phyloP scores from a whole-genome alignment of 208 protist genomes.

The Leishmania tarentolae region DNA sequence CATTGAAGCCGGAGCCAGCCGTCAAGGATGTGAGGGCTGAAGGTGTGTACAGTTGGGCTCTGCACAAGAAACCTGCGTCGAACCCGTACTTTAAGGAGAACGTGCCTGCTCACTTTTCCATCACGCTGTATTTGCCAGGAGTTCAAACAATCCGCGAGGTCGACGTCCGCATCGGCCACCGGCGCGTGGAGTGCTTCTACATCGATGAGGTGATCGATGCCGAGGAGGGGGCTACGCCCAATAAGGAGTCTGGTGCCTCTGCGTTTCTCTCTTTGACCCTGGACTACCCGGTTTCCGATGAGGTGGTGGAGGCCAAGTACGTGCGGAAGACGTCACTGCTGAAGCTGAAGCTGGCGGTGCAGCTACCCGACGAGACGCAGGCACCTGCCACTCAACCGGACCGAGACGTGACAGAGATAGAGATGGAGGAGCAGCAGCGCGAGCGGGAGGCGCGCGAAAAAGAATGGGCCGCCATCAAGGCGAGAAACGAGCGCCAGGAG shows the following conservation, averaged over 20 bases:
- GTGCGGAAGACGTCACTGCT: conserved; percentile 68
- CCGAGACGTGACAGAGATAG: conserved; percentile 64
- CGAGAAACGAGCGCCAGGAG: conserved; percentile 32
- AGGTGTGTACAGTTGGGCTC: conserved; percentile 82
- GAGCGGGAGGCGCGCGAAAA: conserved; percentile 33
- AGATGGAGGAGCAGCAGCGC: conserved; percentile 62
- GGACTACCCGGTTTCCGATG: conserved; percentile 80
- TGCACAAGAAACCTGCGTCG: conserved; percentile 57
- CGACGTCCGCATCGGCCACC: conserved; percentile 60
- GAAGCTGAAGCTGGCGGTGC: conserved; percentile 59
- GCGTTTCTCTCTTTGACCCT: conserved; percentile 70
- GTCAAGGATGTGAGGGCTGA: conserved; percentile 44
- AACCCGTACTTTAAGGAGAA: conserved; percentile 80
- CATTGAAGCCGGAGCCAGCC: neutral
- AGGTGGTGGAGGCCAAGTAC: conserved; percentile 72
- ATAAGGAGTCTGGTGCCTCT: neutral
- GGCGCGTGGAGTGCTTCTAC: conserved; percentile 59
- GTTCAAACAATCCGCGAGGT: conserved; percentile 81
- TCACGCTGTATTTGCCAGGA: conserved; percentile 75
- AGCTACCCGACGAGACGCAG: conserved; percentile 76
- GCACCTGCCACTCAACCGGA: conserved; percentile 40
- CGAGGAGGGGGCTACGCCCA: neutral
- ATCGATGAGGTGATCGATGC: conserved; percentile 48
- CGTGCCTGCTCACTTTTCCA: conserved; percentile 63
- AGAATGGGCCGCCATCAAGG: conserved; percentile 36